Base-by-base conservation (phyloP, 2,329 filamentous ascomycete species). In the Colletotrichum musae region DNA sequence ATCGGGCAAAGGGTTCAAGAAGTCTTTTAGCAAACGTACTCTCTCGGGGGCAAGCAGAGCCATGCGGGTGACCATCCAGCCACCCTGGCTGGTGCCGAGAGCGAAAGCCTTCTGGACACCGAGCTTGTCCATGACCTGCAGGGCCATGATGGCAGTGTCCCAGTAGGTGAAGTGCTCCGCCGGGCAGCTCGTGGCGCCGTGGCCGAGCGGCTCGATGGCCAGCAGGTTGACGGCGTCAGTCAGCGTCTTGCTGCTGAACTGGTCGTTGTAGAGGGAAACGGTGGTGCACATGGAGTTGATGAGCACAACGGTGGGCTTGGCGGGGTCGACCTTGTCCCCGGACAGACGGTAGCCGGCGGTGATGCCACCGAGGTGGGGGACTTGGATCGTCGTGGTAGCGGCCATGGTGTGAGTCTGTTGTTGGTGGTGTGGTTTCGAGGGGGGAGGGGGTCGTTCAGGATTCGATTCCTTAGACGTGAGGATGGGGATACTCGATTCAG, bases 111-210 rank as follows among this genome's bases (percentile, higher is more conserved):
- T 84, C 18, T 79, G 59, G 28, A 88, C 79, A 2, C 80, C 80
- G 3, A 88, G 79, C 5, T 80, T 80, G 47, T 88, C 83, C 81
- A 90, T 80, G 1, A 87, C 86, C 77, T 90, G 87, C 9, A 88
- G 77, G 12, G 84, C 83, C 84, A 90, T 84, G 68, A 81, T 77
- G 52, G 86, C 86, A 3, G 85, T 78, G 74, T 88, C 86, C 86
- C 86, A 88, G 77, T 87, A 87, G 2, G 84, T 88, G 73, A 86
- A 88, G 68, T 86, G 83, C 73, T 86, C 84, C 0, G 74, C 73
- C n/a, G 75, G 62, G 64, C 74, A 79, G 64, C 75, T 78, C 1
- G 85, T 87, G 16, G 81, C 76, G 70, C 86, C 86, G 72, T 88
- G 86, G 64, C 86, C 86, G 0, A 88, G 81, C 1, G 84, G 85